Evolutionary conservation across 116 monocot species (phyloP).

Genomic region (Posidonia oceanica): DNA sequence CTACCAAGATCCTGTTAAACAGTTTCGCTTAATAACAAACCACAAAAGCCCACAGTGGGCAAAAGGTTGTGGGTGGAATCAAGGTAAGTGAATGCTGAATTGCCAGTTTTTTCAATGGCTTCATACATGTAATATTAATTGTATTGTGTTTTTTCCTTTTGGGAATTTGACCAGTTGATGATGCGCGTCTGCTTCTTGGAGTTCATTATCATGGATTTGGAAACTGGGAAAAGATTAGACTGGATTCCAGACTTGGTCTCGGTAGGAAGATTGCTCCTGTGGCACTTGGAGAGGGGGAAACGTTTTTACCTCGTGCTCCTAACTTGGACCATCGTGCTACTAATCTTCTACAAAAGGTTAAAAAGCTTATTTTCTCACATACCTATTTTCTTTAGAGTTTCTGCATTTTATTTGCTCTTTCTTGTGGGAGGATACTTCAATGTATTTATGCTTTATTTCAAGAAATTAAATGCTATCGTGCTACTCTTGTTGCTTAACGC

Average conservation of each 20-base stretch:
- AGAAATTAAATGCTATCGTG: too few species aligned
- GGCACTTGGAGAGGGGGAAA: constrained; percentile 75
- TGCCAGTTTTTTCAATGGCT: neutral
- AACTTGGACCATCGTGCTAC: constrained; percentile 91
- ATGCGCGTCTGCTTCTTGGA: constrained; percentile 93
- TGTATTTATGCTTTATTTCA: too few species aligned
- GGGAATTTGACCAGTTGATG: constrained; percentile 56
- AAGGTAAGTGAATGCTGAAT: constrained; percentile 29
- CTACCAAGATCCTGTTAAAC: constrained; percentile 76
- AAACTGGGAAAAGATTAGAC: constrained; percentile 96
- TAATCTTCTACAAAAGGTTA: constrained; percentile 88
- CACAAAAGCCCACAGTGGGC: constrained; percentile 98
- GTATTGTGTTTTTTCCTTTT: constrained; percentile 5
- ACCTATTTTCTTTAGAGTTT: too few species aligned
- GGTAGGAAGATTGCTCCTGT: constrained; percentile 86
- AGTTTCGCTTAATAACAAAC: constrained; percentile 67
- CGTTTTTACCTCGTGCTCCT: constrained; percentile 93
- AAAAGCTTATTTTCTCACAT: neutral
- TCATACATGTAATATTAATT: neutral
- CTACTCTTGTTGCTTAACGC: too few species aligned
- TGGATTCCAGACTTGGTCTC: constrained; percentile 72
- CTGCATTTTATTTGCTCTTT: too few species aligned
- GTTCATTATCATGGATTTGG: constrained; percentile 95
- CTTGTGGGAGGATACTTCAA: too few species aligned
- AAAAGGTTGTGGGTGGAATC: constrained; percentile 94